Evolutionary conservation across 2,329 filamentous ascomycete genomes (phyloP).

Genomic region (Nigrospora sphaerica): DNA sequence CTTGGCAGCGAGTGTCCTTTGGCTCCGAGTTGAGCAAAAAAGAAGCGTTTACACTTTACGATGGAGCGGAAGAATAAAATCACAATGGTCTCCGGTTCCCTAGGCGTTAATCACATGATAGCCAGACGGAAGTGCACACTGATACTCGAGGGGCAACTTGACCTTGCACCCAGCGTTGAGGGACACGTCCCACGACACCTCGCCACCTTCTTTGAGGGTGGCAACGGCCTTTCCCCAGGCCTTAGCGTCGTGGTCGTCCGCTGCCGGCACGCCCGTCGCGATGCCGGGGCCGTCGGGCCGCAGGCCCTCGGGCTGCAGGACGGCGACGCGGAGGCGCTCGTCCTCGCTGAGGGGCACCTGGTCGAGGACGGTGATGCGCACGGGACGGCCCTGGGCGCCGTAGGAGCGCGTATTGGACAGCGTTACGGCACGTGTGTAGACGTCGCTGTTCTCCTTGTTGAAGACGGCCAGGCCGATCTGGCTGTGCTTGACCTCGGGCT

Average conservation of each 20-base stretch:
- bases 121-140: constrained; percentile 46
- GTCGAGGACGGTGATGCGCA: constrained; percentile 47
- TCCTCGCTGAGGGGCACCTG: constrained; percentile 58
- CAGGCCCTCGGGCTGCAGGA: constrained; percentile 42
- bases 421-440: constrained; percentile 41
- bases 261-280: constrained; percentile 23
- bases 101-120: constrained; percentile 28
- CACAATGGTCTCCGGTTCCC: background rate
- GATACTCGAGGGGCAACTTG: constrained; percentile 54
- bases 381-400: constrained; percentile 22
- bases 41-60: too few relatives aligned
- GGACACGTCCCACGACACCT: constrained; percentile 51
- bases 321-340: constrained; percentile 44
- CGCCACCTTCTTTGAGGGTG: constrained; percentile 46
- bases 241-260: constrained; percentile 21
- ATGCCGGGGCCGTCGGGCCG: constrained; percentile 28
- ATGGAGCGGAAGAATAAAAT: background rate
- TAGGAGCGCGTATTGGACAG: constrained; percentile 41
- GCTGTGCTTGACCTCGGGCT: constrained; percentile 44
- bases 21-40: background rate
- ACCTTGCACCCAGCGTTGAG: constrained; percentile 51
- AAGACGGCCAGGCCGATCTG: constrained; percentile 39
- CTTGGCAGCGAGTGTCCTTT: too few relatives aligned
- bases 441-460: constrained; percentile 41
- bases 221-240: constrained; percentile 50